Conservation (phyloP, 2,329 filamentous ascomycete genomes). For the Diplocarpon rosae region DNA sequence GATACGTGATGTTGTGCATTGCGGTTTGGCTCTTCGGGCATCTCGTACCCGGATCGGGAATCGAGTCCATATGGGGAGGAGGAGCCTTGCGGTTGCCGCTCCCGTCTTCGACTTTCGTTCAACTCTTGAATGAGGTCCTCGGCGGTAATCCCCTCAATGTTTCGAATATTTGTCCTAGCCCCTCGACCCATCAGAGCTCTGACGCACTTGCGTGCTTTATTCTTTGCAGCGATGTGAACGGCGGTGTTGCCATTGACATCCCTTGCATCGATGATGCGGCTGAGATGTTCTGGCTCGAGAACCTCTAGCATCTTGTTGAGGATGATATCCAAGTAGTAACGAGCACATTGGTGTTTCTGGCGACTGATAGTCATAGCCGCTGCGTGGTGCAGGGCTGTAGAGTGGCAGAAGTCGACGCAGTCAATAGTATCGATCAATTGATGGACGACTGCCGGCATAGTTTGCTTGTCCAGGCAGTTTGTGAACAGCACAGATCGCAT, state of each 20-base stretch:
- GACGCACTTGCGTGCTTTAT: constrained; percentile 81
- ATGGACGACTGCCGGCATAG: constrained; percentile 74
- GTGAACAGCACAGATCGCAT: constrained; percentile 95
- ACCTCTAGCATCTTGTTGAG: constrained; percentile 77
- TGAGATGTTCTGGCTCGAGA: constrained; percentile 64
- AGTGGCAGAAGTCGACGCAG: constrained; percentile 66
- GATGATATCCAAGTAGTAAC: constrained; percentile 88
- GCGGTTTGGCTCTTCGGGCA: constrained; percentile 17
- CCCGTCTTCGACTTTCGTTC: constrained; percentile 47
- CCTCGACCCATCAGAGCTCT: constrained; percentile 69
- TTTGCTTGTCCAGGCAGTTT: constrained; percentile 90
- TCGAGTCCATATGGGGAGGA: constrained; percentile 61
- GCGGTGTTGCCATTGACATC: constrained; percentile 88
- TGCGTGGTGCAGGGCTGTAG: constrained; percentile 90
- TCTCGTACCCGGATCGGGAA: constrained; percentile 30
- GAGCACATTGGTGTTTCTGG: constrained; percentile 76
- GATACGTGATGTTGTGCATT: constrained; percentile 35
- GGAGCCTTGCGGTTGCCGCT: constrained; percentile 51
- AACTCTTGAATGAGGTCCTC: constrained; percentile 71
- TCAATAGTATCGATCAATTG: constrained; percentile 75
- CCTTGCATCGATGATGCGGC: constrained; percentile 67
- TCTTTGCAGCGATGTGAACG: constrained; percentile 60
- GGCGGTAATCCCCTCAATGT: constrained; percentile 70
- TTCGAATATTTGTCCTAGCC: constrained; percentile 72
- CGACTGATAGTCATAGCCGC: constrained; percentile 75